Evolutionary conservation across 148 eudicot genomes (phyloP), one percentile per base, ranked within the genome.

Genomic region (Diospyros kaki): DNA sequence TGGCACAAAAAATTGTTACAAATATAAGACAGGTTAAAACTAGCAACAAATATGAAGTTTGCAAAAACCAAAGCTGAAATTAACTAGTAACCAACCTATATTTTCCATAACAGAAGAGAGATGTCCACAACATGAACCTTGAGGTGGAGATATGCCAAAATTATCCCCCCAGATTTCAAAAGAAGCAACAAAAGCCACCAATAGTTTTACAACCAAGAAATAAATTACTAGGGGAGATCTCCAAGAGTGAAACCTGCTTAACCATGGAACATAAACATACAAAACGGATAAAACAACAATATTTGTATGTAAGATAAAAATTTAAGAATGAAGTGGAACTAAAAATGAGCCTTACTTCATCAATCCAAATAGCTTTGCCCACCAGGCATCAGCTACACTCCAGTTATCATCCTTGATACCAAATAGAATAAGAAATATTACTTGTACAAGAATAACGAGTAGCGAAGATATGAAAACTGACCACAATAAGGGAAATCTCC

Each of bases 341-440:
- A 38, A 61, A 75, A 66, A 17, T 56, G 74, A 74, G 45, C 74
- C 87, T 73, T 87, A 92, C 98, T 83, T 82, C 90, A 87, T 85
- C 66, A 95, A 71, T 65, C 98, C 97, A 78, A 89, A 63, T 72
- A 93, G 80, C 89, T 89, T 88, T 77, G 82, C 89, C 96, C 92
- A 95, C 81, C 85, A 81, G 59, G 84, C 73, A 80, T 89, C 90
- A 69, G 83, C 83, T 67, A 82, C 43, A 75, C 81, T 81, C 87
- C 94, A 85, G 64, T 79, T 77, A 14, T 76, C 85, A 77, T 81
- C 87, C 85, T 82, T 75, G 78, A 82, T 75, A 46, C 84, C 87
- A 79, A 82, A 89, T 69, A 82, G 66, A 79, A 84, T 64, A 44
- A 89, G 84, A 78, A 89, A 86, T 72, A 83, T 67, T 73, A 75